phyloP scores from a whole-genome alignment of 139 green algal genomes.

The Tetraselmis chui region DNA sequence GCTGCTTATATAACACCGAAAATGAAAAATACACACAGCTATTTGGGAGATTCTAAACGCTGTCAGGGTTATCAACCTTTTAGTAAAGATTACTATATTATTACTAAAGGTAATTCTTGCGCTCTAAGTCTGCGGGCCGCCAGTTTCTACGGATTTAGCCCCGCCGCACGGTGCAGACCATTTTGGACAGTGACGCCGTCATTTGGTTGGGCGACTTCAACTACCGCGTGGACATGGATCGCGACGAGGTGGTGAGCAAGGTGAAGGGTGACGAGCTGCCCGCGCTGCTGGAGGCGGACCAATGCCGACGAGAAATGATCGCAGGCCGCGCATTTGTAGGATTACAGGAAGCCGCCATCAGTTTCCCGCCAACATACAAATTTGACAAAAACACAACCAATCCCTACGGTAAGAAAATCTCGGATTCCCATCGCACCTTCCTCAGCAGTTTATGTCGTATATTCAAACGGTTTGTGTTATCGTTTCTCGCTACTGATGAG shows the following conservation, averaged over 20 bases:
- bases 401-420: not conserved
- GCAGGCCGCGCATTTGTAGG: conserved; percentile 51
- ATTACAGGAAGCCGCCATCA: conserved; percentile 62
- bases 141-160: too few relatives aligned
- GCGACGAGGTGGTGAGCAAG: conserved; percentile 13
- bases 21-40: too few relatives aligned
- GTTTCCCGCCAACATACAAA: conserved; percentile 92
- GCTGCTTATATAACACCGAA: too few relatives aligned
- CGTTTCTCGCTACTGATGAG: too few relatives aligned
- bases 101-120: too few relatives aligned
- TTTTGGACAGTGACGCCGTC: conserved; percentile 53
- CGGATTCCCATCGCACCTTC: not conserved
- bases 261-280: conserved; percentile 15
- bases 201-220: conserved; percentile 92
- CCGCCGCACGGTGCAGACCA: conserved; percentile 8
- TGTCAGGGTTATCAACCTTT: too few relatives aligned
- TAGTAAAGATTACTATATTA: too few relatives aligned
- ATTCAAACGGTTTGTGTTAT: not conserved
- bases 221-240: conserved; percentile 59
- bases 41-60: too few relatives aligned
- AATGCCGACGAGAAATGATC: conserved; percentile 45
- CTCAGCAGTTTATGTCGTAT: not conserved
- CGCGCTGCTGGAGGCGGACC: conserved; percentile 39
- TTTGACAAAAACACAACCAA: conserved; percentile 59
- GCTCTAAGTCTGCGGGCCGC: too few relatives aligned